Evolutionary conservation across 2,329 filamentous ascomycete species (phyloP).

Genomic region (Akanthomyces uredinophilus): DNA sequence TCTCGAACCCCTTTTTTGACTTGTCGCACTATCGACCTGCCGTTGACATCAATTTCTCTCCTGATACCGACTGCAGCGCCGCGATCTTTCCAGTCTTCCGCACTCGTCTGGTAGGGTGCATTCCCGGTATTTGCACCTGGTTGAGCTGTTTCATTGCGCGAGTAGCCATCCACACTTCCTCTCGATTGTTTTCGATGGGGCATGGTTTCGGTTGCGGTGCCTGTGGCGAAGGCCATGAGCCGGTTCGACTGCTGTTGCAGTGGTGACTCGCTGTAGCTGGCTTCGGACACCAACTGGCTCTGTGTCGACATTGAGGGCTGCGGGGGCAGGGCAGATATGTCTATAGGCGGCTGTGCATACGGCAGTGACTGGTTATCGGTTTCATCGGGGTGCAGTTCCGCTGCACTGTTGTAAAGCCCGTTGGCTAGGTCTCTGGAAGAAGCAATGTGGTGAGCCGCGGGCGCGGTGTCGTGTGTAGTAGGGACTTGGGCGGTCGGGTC

Average conservation of each 20-base stretch:
- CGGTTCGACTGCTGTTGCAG: conserved; percentile 11
- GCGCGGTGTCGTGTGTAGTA: neutral
- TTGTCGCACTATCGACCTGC: conserved; percentile 72
- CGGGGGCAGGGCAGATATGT: neutral
- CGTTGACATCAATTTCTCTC: conserved; percentile 79
- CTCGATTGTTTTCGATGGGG: conserved; percentile 35
- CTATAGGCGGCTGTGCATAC: neutral
- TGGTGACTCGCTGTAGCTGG: conserved; percentile 16
- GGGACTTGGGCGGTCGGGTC: conserved; percentile 10
- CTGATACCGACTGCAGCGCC: conserved; percentile 82
- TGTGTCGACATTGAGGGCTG: neutral
- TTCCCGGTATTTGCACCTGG: neutral
- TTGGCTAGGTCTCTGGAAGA: neutral
- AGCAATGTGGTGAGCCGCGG: neutral
- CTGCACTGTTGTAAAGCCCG: neutral
- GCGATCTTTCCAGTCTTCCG: conserved; percentile 90
- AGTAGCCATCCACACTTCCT: neutral
- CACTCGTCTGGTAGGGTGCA: conserved; percentile 25
- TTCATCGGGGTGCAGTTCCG: neutral
- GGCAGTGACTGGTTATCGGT: neutral
- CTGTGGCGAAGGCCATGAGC: conserved; percentile 1
- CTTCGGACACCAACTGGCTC: conserved; percentile 6
- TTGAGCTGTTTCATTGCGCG: neutral
- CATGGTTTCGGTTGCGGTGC: conserved; percentile 39
- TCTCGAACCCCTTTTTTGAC: conserved; percentile 97